phyloP scores from a whole-genome alignment of 225 moss, liverwort and hornwort species.

The Bryum argenteum region DNA sequence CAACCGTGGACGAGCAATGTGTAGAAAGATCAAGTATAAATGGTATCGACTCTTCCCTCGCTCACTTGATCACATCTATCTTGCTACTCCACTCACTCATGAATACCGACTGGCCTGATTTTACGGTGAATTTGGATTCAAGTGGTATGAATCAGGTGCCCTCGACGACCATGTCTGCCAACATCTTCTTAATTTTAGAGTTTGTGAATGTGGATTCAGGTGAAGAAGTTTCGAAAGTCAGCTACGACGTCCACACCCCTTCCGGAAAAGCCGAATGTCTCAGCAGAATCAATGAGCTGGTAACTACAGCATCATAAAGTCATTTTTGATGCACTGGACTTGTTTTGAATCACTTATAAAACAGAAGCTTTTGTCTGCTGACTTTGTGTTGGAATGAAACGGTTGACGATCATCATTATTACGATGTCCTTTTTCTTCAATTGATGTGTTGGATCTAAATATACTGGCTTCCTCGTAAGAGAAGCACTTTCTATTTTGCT shows the following conservation, averaged over 20 bases:
- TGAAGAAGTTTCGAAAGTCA: conserved; percentile 26
- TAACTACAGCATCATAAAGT: conserved; percentile 18
- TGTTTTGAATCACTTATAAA: conserved; percentile 10
- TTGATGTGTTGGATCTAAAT: background rate
- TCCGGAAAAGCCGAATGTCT: conserved; percentile 24
- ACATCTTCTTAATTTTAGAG: background rate
- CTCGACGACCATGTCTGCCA: background rate
- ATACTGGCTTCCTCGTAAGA: background rate
- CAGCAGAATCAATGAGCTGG: conserved; percentile 33
- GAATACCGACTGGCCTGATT: background rate
- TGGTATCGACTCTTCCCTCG: conserved; percentile 38
- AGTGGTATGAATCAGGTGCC: background rate
- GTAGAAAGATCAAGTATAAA: conserved; percentile 27
- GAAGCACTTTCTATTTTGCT: background rate
- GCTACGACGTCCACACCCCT: conserved; percentile 26
- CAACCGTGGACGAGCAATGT: conserved; percentile 38
- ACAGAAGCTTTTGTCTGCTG: background rate
- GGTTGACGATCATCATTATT: background rate
- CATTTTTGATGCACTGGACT: conserved; percentile 11
- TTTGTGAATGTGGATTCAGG: conserved; percentile 28
- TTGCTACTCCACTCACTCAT: background rate
- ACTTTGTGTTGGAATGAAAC: background rate
- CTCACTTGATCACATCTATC: conserved; percentile 3
- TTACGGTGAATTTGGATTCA: conserved; percentile 9
- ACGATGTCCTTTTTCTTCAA: background rate